Evolutionary conservation across 208 protist genomes (phyloP).

Genomic region (Acanthamoeba sp.): DNA sequence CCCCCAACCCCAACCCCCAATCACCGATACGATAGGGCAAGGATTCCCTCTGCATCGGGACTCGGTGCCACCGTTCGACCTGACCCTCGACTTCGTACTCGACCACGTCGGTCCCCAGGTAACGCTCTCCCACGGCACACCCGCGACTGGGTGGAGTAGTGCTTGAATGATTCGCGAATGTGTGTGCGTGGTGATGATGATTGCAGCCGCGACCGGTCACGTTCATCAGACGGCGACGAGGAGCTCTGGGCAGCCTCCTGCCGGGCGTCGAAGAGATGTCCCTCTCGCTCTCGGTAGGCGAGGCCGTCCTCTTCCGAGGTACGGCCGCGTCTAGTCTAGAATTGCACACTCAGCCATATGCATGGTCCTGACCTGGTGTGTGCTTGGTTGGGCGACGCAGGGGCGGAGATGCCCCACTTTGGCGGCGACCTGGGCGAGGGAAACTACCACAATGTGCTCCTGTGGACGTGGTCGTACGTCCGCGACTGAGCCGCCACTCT

Average conservation of each 20-base stretch:
- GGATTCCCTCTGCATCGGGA: constrained; percentile 37
- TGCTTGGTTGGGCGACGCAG: neutral
- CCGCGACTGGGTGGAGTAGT: neutral
- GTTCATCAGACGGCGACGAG: constrained; percentile 1
- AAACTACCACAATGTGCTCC: constrained; percentile 59
- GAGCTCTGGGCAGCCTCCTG: neutral
- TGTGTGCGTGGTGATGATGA: neutral
- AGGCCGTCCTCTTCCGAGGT: constrained; percentile 46
- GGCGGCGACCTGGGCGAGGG: constrained; percentile 25
- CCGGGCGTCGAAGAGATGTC: constrained; percentile 35
- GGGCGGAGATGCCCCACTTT: constrained; percentile 31
- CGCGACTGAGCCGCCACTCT: constrained; percentile 36
- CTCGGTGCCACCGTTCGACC: constrained; percentile 38
- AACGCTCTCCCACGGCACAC: too few relatives aligned
- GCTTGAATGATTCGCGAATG: neutral
- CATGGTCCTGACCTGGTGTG: too few relatives aligned
- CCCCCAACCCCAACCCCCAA: too few relatives aligned
- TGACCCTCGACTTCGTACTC: constrained; percentile 35
- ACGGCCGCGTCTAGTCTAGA: neutral
- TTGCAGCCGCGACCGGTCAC: constrained; percentile 9
- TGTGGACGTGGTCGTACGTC: constrained; percentile 39
- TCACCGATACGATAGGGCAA: neutral
- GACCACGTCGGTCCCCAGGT: constrained; percentile 48
- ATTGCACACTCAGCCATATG: too few relatives aligned
- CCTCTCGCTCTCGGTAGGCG: constrained; percentile 2